These are phyloP conservation scores for Magnaporthales sp. DNA, from an alignment of 2,329 filamentous ascomycete species.

Conservation along the genomic window DNA sequence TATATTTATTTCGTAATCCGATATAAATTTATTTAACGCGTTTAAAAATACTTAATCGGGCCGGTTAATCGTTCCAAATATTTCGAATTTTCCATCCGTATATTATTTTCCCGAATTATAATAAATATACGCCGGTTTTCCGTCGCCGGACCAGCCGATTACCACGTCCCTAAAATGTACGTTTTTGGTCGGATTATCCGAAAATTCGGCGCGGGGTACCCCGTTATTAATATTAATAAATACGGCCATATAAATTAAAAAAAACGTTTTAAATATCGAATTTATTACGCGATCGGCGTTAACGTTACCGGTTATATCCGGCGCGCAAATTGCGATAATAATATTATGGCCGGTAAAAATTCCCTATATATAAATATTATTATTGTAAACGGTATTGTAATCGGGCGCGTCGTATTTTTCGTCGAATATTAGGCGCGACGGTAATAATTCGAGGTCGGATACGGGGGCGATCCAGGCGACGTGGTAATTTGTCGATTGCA, in stretches of 20 bases:
- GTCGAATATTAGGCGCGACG: slow-evolving; percentile 12
- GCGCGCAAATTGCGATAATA: slow-evolving; percentile 9
- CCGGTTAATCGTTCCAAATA: not conserved
- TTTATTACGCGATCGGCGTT: slow-evolving; percentile 6
- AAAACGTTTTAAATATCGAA: slow-evolving; percentile 11
- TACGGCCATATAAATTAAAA: slow-evolving; percentile 9
- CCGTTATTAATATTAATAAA: slow-evolving; percentile 10
- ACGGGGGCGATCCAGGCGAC: no score
- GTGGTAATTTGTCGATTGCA: not conserved
- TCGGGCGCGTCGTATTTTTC: slow-evolving; percentile 8
- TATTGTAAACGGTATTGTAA: slow-evolving; percentile 8
- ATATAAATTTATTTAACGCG: not conserved
- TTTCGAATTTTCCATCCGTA: not conserved
- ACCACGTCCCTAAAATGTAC: slow-evolving; percentile 9
- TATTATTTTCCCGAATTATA: slow-evolving; percentile 14
- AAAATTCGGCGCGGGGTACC: not conserved
- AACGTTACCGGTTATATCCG: slow-evolving; percentile 9
- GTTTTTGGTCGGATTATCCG: slow-evolving; percentile 4
- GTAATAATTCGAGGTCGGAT: no score
- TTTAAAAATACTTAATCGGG: slow-evolving; percentile 2
- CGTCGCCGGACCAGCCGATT: slow-evolving; percentile 12
- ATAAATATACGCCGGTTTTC: slow-evolving; percentile 14
- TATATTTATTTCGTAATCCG: not conserved
- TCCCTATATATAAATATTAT: slow-evolving; percentile 10
- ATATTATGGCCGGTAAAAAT: slow-evolving; percentile 7